Percentiles rank a stretch among this genome's conserved stretches.
Evolutionary conservation across 495 filamentous ascomycete genomes (phyloP).

Genomic region (Opeltia flavorubescens): DNA sequence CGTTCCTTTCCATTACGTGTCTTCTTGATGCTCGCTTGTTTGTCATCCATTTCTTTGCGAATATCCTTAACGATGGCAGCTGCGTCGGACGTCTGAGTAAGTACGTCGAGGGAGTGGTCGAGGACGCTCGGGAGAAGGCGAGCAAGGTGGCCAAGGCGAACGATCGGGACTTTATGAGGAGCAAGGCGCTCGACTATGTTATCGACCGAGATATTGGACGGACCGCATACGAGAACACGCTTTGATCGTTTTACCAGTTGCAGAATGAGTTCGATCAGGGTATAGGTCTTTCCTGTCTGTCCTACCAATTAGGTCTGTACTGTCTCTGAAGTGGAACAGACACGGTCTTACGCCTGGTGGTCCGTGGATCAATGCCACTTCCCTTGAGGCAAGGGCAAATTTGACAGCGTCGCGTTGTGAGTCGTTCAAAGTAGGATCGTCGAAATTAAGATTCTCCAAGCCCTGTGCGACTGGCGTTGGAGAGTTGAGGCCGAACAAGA

Average conservation of each 20-base stretch:
- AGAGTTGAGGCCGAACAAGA: conserved; percentile 63
- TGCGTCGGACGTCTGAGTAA: conserved; percentile 85
- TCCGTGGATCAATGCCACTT: conserved; percentile 89
- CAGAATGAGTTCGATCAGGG: conserved; percentile 83
- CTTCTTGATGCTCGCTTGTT: conserved; percentile 79
- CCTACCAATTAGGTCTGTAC: neutral
- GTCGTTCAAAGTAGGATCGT: conserved; percentile 69
- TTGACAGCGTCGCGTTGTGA: conserved; percentile 82
- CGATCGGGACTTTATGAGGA: conserved; percentile 67
- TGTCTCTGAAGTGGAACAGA: neutral
- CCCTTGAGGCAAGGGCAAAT: conserved; percentile 69
- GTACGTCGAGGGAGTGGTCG: conserved; percentile 76
- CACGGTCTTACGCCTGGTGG: conserved; percentile 72
- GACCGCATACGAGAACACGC: conserved; percentile 81
- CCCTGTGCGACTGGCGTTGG: conserved; percentile 36
- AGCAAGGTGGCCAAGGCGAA: conserved; percentile 87
- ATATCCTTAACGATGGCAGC: conserved; percentile 85
- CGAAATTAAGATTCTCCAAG: conserved; percentile 45
- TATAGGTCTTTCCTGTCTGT: conserved; percentile 90
- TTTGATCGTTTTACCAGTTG: conserved; percentile 61
- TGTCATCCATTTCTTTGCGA: conserved; percentile 81
- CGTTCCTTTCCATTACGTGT: conserved; percentile 68
- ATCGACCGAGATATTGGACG: conserved; percentile 92
- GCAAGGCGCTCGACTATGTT: conserved; percentile 95
- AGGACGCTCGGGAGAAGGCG: conserved; percentile 79